Evolutionary conservation across 306 rosid species (phyloP).

Genomic region (Vicia villosa): DNA sequence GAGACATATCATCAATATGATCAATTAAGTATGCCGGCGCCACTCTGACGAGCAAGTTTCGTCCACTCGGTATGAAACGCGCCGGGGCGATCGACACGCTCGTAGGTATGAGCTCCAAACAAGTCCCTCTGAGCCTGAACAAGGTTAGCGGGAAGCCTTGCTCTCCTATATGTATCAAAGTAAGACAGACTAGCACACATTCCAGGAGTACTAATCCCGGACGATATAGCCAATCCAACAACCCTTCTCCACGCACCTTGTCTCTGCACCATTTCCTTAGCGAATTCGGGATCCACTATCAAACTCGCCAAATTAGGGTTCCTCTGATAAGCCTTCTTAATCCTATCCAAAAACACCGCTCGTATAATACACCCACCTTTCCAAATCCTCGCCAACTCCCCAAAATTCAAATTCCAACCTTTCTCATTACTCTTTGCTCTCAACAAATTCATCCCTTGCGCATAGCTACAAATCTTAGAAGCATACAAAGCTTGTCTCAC

Average conservation of each 20-base stretch:
- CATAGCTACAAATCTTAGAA: constrained; percentile 94
- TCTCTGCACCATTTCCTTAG: constrained; percentile 94
- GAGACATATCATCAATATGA: constrained; percentile 32
- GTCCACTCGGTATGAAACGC: constrained; percentile 93
- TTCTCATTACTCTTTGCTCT: constrained; percentile 86
- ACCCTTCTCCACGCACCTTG: constrained; percentile 95
- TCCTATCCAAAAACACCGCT: constrained; percentile 91
- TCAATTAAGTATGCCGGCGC: constrained; percentile 57
- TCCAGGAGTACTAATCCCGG: constrained; percentile 92
- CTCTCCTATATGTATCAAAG: constrained; percentile 82
- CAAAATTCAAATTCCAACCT: constrained; percentile 86
- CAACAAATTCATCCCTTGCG: constrained; percentile 93
- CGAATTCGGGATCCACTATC: constrained; percentile 90
- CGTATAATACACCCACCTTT: constrained; percentile 95
- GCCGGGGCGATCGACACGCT: constrained; percentile 81
- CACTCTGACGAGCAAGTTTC: constrained; percentile 69
- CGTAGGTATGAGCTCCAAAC: constrained; percentile 96
- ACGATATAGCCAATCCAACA: constrained; percentile 78
- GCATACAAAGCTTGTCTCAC: constrained; percentile 95
- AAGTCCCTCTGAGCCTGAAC: constrained; percentile 97
- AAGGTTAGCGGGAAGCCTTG: constrained; percentile 91
- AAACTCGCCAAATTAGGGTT: constrained; percentile 77
- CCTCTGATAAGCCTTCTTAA: constrained; percentile 91
- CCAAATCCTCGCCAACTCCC: constrained; percentile 95
- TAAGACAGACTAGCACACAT: constrained; percentile 97